Conservation (phyloP, 2,329 filamentous ascomycete species). For the Canariomyces notabilis region DNA sequence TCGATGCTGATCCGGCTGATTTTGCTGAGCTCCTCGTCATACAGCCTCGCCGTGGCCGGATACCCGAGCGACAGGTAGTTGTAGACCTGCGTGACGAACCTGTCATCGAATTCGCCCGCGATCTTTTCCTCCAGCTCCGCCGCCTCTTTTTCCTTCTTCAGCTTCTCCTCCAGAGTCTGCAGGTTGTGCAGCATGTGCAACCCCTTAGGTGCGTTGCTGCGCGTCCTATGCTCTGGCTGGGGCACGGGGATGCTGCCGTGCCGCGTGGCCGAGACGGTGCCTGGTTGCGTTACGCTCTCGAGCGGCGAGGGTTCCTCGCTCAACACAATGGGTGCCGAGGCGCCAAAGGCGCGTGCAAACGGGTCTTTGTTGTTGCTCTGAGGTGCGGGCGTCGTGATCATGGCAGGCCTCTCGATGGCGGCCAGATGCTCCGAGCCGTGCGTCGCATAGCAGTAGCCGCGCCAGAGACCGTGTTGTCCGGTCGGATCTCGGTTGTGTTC, state of each 20-base stretch:
- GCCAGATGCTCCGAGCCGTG: slow-evolving; percentile 36
- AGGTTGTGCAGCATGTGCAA: slow-evolving; percentile 48
- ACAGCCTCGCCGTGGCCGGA: slow-evolving; percentile 74
- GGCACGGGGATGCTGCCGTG: not conserved
- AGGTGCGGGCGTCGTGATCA: slow-evolving; percentile 47
- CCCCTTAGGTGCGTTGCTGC: slow-evolving; percentile 35
- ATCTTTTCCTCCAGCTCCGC: slow-evolving; percentile 51
- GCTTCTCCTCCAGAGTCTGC: slow-evolving; percentile 46
- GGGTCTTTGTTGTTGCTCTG: slow-evolving; percentile 39
- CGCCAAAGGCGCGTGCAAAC: slow-evolving; percentile 38
- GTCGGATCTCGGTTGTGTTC: slow-evolving; percentile 51
- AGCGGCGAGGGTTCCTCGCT: slow-evolving; percentile 37
- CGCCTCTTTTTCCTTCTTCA: slow-evolving; percentile 45
- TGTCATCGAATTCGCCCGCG: slow-evolving; percentile 67
- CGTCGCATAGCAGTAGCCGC: slow-evolving; percentile 58
- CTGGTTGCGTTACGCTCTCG: slow-evolving; percentile 7
- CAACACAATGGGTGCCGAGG: slow-evolving; percentile 27
- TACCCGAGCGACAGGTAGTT: slow-evolving; percentile 95
- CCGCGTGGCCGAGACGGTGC: slow-evolving; percentile 6
- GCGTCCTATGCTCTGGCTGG: slow-evolving; percentile 25
- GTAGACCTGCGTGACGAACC: slow-evolving; percentile 91
- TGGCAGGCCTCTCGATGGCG: slow-evolving; percentile 41
- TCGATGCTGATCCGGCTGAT: slow-evolving; percentile 66
- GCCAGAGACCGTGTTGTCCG: slow-evolving; percentile 67
- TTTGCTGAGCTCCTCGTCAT: slow-evolving; percentile 78